Evolutionary conservation across 2,329 filamentous ascomycete genomes (phyloP).

Genomic region (Curvularia sp.): DNA sequence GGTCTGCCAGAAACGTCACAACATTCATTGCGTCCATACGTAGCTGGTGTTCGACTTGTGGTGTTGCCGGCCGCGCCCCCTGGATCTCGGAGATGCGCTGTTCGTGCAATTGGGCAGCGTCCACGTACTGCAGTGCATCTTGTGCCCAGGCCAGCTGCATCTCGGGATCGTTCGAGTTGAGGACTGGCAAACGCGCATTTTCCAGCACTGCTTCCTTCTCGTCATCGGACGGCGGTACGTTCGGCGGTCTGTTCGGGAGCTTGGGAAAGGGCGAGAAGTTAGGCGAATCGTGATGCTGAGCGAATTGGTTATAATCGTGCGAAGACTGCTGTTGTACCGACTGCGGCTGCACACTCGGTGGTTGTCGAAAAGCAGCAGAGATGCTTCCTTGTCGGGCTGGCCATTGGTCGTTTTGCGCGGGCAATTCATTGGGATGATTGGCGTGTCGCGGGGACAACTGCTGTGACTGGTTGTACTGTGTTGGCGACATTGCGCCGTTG

Average conservation of each 20-base stretch:
- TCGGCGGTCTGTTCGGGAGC: slow-evolving; percentile 77
- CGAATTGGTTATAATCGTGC: slow-evolving; percentile 51
- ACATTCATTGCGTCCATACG: slow-evolving; percentile 90
- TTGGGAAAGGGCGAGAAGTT: slow-evolving; percentile 93
- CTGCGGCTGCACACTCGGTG: slow-evolving; percentile 45
- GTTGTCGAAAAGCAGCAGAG: slow-evolving; percentile 47
- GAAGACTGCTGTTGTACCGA: slow-evolving; percentile 32
- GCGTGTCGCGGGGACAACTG: slow-evolving; percentile 42
- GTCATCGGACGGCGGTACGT: slow-evolving; percentile 91
- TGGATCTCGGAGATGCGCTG: slow-evolving; percentile 67
- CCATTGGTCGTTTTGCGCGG: slow-evolving; percentile 35
- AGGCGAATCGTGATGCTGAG: slow-evolving; percentile 63
- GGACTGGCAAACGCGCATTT: slow-evolving; percentile 79
- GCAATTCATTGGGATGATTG: slow-evolving; percentile 39
- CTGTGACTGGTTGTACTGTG: slow-evolving; percentile 38
- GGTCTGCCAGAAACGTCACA: slow-evolving; percentile 85
- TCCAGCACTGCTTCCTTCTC: slow-evolving; percentile 91
- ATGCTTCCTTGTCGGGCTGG: slow-evolving; percentile 46
- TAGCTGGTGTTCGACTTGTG: slow-evolving; percentile 86
- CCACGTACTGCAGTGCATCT: slow-evolving; percentile 87
- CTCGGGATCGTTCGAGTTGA: slow-evolving; percentile 92
- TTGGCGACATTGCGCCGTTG: slow-evolving; percentile 40
- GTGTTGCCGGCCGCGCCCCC: slow-evolving; percentile 74
- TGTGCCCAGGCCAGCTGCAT: slow-evolving; percentile 98
- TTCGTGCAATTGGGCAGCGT: slow-evolving; percentile 79